These are phyloP conservation scores for Leishmania amazonensis DNA, from an alignment of 208 protist genomes.

Conservation along the genomic window DNA sequence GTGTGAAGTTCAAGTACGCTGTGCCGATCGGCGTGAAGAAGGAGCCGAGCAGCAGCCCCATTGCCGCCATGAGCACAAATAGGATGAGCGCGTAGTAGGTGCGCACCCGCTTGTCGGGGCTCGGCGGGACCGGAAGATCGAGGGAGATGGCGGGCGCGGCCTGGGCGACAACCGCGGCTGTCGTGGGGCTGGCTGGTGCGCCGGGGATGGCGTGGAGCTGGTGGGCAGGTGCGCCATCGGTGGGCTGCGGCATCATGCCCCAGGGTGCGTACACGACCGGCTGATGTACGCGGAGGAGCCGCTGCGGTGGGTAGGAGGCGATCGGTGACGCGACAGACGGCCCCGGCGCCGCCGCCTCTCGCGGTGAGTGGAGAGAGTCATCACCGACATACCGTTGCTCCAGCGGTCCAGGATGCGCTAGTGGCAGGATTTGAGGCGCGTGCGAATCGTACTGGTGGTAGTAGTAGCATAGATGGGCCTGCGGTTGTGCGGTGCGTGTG, in stretches of 20 bases:
- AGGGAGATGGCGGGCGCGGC: slow-evolving; percentile 12
- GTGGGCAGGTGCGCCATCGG: neutral
- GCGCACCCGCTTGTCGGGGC: slow-evolving; percentile 6
- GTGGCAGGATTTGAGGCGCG: neutral
- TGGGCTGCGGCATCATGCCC: neutral
- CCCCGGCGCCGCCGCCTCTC: neutral
- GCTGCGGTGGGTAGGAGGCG: neutral
- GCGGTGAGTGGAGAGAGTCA: neutral
- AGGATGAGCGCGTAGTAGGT: slow-evolving; percentile 11
- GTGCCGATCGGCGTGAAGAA: slow-evolving; percentile 7
- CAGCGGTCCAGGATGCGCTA: neutral
- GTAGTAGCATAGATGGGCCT: neutral
- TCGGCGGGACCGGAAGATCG: slow-evolving; percentile 6
- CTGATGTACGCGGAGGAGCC: neutral
- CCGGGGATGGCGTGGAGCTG: neutral
- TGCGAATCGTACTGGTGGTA: neutral
- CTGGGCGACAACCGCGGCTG: slow-evolving; percentile 2
- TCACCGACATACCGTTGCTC: neutral
- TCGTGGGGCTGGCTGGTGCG: neutral
- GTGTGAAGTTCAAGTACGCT: neutral
- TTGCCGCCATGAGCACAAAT: slow-evolving; percentile 1
- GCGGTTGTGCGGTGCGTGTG: neutral
- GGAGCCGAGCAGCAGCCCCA: neutral
- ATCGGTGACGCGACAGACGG: neutral
- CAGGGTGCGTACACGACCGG: slow-evolving; percentile 14